Conservation (phyloP, 108 stramenopile genomes). For the Fragilaria radians region DNA sequence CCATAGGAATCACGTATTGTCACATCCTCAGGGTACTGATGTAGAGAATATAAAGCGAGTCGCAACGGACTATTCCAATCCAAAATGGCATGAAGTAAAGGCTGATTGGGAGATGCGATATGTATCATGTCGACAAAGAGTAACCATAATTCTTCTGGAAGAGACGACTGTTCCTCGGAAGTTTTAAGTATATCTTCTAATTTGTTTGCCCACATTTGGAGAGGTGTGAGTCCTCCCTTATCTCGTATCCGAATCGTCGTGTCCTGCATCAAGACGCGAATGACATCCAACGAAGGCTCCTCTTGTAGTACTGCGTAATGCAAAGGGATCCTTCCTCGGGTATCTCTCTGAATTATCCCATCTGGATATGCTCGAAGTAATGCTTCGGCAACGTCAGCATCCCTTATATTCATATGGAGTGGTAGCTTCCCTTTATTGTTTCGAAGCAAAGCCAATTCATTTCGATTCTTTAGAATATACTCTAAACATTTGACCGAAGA, state of each 20-base stretch:
- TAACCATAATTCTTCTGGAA: not conserved
- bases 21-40: conserved; percentile 4
- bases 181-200: not conserved
- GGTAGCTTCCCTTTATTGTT: conserved; percentile 7
- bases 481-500: not conserved
- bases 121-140: conserved; percentile 1
- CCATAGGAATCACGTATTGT: conserved; percentile 13
- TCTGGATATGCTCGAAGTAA: not conserved
- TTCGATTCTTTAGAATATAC: not conserved
- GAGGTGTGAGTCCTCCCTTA: not conserved
- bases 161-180: not conserved
- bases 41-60: conserved; percentile 13
- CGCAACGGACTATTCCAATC: conserved; percentile 1
- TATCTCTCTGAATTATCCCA: not conserved
- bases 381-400: not conserved
- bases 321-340: not conserved
- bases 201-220: not conserved
- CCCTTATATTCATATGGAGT: not conserved
- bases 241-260: not conserved
- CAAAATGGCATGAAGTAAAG: not conserved
- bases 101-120: not conserved
- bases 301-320: not conserved
- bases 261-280: not conserved
- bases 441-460: not conserved
- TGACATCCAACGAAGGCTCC: not conserved